phyloP scores from a whole-genome alignment of 139 green algal genomes.

The Chlamydomonas applanata region DNA sequence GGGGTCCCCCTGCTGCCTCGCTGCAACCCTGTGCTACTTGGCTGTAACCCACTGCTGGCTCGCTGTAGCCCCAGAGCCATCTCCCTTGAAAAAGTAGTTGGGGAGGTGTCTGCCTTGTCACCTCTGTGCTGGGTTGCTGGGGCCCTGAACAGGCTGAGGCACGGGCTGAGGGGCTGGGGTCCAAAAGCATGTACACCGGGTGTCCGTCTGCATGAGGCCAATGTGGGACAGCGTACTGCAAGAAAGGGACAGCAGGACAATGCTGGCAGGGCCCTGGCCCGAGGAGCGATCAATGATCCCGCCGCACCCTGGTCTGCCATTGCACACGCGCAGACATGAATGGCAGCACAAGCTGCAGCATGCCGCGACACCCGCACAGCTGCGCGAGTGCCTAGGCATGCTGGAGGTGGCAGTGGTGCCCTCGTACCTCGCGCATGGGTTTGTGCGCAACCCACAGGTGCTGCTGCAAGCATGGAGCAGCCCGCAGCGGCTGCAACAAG shows the following conservation, averaged over 20 bases:
- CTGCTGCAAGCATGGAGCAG: slow-evolving; percentile 8
- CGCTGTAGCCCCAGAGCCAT: not conserved
- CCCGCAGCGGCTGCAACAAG: not conserved
- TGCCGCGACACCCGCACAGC: not conserved
- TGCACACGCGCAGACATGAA: not conserved
- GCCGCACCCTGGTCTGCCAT: too few relatives aligned
- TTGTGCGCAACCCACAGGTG: not conserved
- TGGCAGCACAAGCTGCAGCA: slow-evolving; percentile 6
- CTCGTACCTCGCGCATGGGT: not conserved
- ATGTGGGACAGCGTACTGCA: too few relatives aligned
- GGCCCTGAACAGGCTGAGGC: too few relatives aligned
- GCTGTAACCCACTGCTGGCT: not conserved
- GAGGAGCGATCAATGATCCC: too few relatives aligned
- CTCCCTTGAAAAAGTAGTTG: not conserved
- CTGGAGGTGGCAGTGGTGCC: slow-evolving; percentile 6
- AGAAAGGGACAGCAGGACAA: too few relatives aligned
- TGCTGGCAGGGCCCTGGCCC: too few relatives aligned
- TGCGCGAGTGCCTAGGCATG: not conserved
- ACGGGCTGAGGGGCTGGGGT: too few relatives aligned
- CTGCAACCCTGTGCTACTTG: not conserved
- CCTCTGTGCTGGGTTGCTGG: too few relatives aligned
- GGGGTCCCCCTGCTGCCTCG: not conserved
- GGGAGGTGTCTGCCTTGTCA: not conserved
- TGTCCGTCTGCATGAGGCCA: too few relatives aligned
- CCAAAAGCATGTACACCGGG: too few relatives aligned